Base-by-base conservation (phyloP, 371 early-diverging fungal species). In the Apophysomyces trapeziformis region DNA sequence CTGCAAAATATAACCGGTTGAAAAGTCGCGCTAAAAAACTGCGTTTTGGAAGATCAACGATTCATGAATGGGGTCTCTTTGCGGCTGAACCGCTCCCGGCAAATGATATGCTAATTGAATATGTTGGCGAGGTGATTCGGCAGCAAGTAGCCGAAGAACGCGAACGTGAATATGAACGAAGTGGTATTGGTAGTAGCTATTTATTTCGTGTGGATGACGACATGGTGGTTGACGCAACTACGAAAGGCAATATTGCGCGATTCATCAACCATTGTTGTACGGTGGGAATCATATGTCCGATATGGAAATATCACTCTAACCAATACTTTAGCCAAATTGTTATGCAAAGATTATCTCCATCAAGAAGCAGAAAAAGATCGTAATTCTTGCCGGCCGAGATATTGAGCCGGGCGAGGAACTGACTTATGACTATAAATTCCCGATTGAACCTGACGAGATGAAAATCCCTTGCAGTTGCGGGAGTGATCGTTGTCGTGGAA, bases 201-300 rank as follows among this genome's bases (percentile, higher is more conserved):
- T 78, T 99, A 67, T 99, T 99, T 78, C 88, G 96, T 21, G 86
- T 98, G 9, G 95, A 97, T 73, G 94, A 93, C 46, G 96, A 96
- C 64, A 85, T 84, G 16, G 91, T 99, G 58, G 88, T 98, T 64
- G 99, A 99, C 76, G 99, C 99, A 16, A 98, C 99, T 38, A 87
- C 90, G 71, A 90, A 80, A 73, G 99, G 99, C 57, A 98, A 96
- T 73, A 85, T 95, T 60, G 97, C 99, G 35, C 86, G 98, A 38
- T 98, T 96, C 66, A 94, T 99, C 72, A 97, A 99, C 78, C 99
- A 99, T 80, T 93, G 93, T 68, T 99, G 98, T 75, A 82, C 90
- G 50, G 92, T 93, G 85, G 7, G 11, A 69, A 82, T 21, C 41
- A 4, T 5, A 16, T 7, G 39, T 36, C 26, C 11, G 14, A 13